These are phyloP conservation scores for Annulohypoxylon stygium DNA, from an alignment of 495 filamentous ascomycete species.

Conservation along the genomic window DNA sequence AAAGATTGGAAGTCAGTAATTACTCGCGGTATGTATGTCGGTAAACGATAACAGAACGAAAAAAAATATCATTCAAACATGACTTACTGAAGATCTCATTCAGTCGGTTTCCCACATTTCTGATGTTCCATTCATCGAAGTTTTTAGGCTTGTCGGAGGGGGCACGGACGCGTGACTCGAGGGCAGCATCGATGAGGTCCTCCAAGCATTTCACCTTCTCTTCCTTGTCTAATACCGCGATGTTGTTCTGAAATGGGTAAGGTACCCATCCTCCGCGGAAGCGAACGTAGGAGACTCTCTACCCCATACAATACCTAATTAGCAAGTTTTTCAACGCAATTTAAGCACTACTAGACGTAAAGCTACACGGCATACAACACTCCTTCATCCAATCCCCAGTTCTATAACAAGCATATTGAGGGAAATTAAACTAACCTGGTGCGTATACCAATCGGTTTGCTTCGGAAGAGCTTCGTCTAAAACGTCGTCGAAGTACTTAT, in stretches of 20 bases:
- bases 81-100: constrained; percentile 83
- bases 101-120: constrained; percentile 89
- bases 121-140: constrained; percentile 98
- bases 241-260: constrained; percentile 99
- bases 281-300: constrained; percentile 87
- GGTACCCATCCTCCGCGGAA: constrained; percentile 97
- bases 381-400: too few relatives aligned
- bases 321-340: too few relatives aligned
- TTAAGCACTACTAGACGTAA: too few relatives aligned
- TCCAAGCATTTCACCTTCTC: constrained; percentile 96
- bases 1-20: too few relatives aligned
- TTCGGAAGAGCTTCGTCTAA: constrained; percentile 95
- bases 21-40: too few relatives aligned
- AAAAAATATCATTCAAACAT: too few relatives aligned
- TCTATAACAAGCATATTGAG: too few relatives aligned
- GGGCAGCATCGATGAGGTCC: constrained; percentile 93
- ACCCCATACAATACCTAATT: too few relatives aligned
- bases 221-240: constrained; percentile 96
- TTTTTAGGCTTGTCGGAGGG: constrained; percentile 90
- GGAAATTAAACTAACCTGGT: constrained; percentile 75
- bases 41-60: too few relatives aligned
- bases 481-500: constrained; percentile 99
- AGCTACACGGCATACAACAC: too few relatives aligned
- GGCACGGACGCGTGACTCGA: constrained; percentile 77
- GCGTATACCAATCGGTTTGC: constrained; percentile 93